Evolutionary conservation across 75 land plant genomes (phyloP), one percentile per base, ranked within the genome.

Genomic region (Sequoia sempervirens): DNA sequence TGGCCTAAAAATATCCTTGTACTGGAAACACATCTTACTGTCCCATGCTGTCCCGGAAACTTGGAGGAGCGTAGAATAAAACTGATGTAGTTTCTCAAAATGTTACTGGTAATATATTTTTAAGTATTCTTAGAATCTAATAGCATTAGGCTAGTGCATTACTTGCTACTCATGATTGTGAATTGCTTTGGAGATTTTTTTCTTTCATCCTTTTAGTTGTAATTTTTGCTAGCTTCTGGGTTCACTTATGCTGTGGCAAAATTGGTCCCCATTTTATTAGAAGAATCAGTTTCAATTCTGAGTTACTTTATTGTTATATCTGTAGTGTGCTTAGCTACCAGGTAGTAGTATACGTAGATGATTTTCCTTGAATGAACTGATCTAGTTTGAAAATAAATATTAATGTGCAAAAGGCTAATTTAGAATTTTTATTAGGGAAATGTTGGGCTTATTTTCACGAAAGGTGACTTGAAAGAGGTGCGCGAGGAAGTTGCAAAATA

Each of bases 401-500:
- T 4, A 70, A 8, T 70, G 12, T 10, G 36, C 36, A 11, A 30
- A 23, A 32, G 73, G 15, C 36, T 70, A 70, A 70, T 8, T 70
- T 70, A 11, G 7, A 32, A 11, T 70, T 12, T 11, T 70, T 43
- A 15, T 47, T 76, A 91, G 94, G 90, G 90, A 37, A 89, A 89
- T 80, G 91, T 89, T 69, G 91, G 91, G 23, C 81, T 87, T 80
- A 87, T 89, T 11, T 89, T 89, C 56, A 89, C 91, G 20, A 89
- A 89, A 81, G 91, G 91, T 9, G 91, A 89, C 74, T 37, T 89
- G 56, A 89, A 89, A 70, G 91, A 87, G 43, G 89, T 89, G 54
- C 82, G 89, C 46, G 91, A 89, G 37, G 91, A 89, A 81, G 89
- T 89, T 2, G 85, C 88, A 86, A 89, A 89, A 69, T 89, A 89